Conservation (phyloP, 2,329 filamentous ascomycete genomes). For the Trichoderma sp. region DNA sequence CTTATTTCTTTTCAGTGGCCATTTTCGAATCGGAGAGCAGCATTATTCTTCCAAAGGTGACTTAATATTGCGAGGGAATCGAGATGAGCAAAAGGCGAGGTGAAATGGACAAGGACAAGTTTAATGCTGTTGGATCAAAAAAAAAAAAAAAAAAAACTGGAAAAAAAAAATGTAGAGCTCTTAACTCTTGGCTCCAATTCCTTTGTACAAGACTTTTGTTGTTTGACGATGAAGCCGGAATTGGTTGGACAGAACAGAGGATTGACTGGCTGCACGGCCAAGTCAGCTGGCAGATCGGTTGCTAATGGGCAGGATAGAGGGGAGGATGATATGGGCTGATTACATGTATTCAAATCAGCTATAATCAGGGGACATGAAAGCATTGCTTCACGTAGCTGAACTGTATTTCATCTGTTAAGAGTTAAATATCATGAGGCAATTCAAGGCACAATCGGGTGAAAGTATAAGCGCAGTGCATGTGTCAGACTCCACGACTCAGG, state of each 20-base stretch:
- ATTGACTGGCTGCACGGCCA: not conserved
- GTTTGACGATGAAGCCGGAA: slow-evolving; percentile 2
- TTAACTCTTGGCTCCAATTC: slow-evolving; percentile 23
- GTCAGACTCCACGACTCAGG: not conserved
- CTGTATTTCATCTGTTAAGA: slow-evolving; percentile 25
- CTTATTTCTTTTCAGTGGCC: not conserved
- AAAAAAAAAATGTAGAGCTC: slow-evolving; percentile 12
- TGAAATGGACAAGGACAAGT: not conserved
- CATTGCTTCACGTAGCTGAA: slow-evolving; percentile 26
- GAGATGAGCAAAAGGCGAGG: not conserved
- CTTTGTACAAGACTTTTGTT: slow-evolving; percentile 25
- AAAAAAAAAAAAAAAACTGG: not conserved
- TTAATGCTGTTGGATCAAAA: slow-evolving; percentile 26
- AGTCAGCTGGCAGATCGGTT: not conserved
- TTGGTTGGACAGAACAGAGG: not conserved
- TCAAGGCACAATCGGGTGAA: slow-evolving; percentile 15
- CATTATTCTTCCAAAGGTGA: not conserved
- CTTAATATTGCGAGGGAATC: not conserved
- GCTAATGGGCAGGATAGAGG: not conserved
- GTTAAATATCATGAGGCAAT: slow-evolving; percentile 18
- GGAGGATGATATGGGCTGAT: not conserved
- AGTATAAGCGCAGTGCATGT: slow-evolving; percentile 8
- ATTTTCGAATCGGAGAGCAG: slow-evolving; percentile 3
- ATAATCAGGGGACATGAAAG: slow-evolving; percentile 21
- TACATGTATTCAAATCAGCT: not conserved